Evolutionary conservation across 192 early-diverging fungal genomes (phyloP).

Genomic region (Backusella tarrabulga): DNA sequence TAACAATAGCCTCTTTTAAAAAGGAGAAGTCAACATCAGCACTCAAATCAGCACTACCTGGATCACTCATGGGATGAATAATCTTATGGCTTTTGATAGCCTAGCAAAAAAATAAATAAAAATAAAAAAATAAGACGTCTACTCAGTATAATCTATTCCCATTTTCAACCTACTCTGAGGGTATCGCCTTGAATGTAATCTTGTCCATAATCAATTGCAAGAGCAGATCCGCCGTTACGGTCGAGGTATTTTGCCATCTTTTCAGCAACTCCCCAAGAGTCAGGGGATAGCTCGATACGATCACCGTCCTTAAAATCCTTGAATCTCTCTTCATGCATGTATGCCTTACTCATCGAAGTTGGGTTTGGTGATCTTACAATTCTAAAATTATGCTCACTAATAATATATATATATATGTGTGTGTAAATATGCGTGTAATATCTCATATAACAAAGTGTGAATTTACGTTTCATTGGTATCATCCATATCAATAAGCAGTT

Average conservation of each 20-base stretch:
- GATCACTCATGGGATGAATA: slow-evolving; percentile 69
- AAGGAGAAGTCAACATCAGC: slow-evolving; percentile 90
- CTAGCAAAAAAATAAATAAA: slow-evolving; percentile 34
- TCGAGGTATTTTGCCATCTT: slow-evolving; percentile 72
- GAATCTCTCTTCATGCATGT: slow-evolving; percentile 40
- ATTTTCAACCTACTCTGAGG: slow-evolving; percentile 33
- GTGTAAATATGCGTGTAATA: not conserved
- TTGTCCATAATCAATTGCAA: slow-evolving; percentile 91
- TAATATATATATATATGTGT: not conserved
- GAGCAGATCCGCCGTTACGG: slow-evolving; percentile 62
- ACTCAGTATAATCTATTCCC: not conserved
- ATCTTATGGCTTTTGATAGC: slow-evolving; percentile 86
- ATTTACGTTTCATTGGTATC: slow-evolving; percentile 54
- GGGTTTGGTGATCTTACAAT: slow-evolving; percentile 63
- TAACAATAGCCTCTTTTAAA: slow-evolving; percentile 58
- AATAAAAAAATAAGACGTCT: not conserved
- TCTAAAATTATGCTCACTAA: slow-evolving; percentile 73
- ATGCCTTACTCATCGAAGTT: slow-evolving; percentile 53
- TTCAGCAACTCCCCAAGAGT: slow-evolving; percentile 62
- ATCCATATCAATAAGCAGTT: slow-evolving; percentile 85
- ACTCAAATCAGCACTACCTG: slow-evolving; percentile 87
- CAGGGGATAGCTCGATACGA: slow-evolving; percentile 82
- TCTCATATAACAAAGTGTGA: not conserved
- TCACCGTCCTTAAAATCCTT: slow-evolving; percentile 68
- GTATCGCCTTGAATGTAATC: slow-evolving; percentile 75